Evolutionary conservation across 202 grass and related monocot species (phyloP).

Genomic region (Miscanthus sacchariflorus): DNA sequence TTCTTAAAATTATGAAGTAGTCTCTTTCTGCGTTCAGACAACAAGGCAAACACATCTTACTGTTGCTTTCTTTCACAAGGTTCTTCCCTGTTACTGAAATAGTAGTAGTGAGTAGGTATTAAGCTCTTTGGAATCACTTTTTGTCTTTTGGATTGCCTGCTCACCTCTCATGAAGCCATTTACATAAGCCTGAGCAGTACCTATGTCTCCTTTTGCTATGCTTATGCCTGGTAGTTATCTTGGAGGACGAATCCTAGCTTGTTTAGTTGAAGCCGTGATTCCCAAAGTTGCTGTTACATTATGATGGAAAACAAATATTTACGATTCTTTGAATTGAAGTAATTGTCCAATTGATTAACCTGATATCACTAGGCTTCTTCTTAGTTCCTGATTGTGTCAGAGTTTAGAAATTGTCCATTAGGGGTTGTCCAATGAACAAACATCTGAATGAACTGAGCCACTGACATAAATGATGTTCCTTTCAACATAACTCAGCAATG

Average conservation of each 20-base stretch:
- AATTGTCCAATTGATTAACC: neutral
- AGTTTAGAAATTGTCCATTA: neutral
- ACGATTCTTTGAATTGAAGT: neutral
- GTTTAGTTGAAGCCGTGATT: neutral
- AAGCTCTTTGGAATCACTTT: neutral
- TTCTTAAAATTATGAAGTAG: slow-evolving; percentile 16
- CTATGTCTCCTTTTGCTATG: neutral
- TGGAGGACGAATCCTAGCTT: neutral
- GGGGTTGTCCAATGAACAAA: neutral
- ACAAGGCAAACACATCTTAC: neutral
- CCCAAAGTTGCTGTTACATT: neutral
- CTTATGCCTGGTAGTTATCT: neutral
- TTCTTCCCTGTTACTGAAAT: slow-evolving; percentile 14
- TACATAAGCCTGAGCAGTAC: neutral
- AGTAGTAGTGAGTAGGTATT: neutral
- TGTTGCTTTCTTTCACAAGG: slow-evolving; percentile 35
- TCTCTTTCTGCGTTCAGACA: neutral
- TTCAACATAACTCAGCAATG: neutral
- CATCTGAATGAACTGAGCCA: neutral
- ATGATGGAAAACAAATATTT: neutral
- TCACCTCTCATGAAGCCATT: neutral
- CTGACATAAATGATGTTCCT: neutral
- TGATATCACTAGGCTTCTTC: neutral
- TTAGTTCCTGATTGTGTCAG: neutral
- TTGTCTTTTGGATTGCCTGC: slow-evolving; percentile 14